Conservation (phyloP, 768 basidiomycete species). For the Boletus sp. region DNA sequence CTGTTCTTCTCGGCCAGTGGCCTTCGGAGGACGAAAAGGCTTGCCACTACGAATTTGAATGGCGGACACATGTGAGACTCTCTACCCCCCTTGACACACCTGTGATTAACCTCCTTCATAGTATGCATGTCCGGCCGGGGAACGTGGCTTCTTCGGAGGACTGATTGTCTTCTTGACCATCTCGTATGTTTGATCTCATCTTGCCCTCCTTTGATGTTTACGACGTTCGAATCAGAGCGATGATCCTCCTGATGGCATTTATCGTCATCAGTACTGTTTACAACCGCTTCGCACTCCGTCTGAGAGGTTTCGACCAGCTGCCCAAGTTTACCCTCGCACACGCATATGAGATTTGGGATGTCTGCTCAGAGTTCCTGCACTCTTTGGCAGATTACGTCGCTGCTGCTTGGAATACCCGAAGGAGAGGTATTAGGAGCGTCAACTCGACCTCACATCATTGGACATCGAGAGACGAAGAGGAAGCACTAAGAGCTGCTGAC, state of each 20-base stretch:
- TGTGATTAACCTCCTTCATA: slow-evolving; percentile 22
- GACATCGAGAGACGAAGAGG: slow-evolving; percentile 33
- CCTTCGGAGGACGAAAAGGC: slow-evolving; percentile 56
- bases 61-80: slow-evolving; percentile 69
- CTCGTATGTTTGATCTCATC: slow-evolving; percentile 45
- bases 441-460: slow-evolving; percentile 32
- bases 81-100: neutral
- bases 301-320: slow-evolving; percentile 70
- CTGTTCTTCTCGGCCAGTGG: slow-evolving; percentile 62
- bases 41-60: slow-evolving; percentile 84
- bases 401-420: slow-evolving; percentile 18
- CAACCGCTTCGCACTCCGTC: slow-evolving; percentile 72
- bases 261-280: slow-evolving; percentile 70
- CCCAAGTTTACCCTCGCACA: slow-evolving; percentile 52
- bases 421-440: slow-evolving; percentile 8
- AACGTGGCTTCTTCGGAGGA: slow-evolving; percentile 50
- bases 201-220: neutral
- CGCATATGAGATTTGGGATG: slow-evolving; percentile 19
- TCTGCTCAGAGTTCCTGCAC: slow-evolving; percentile 20
- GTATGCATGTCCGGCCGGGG: slow-evolving; percentile 73
- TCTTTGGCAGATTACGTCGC: slow-evolving; percentile 10
- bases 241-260: slow-evolving; percentile 61
- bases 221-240: slow-evolving; percentile 39
- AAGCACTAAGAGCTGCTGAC: slow-evolving; percentile 23
- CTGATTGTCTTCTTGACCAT: slow-evolving; percentile 55